Evolutionary conservation across 2,329 filamentous ascomycete genomes (phyloP).

Genomic region (Stemphylium lycopersici): DNA sequence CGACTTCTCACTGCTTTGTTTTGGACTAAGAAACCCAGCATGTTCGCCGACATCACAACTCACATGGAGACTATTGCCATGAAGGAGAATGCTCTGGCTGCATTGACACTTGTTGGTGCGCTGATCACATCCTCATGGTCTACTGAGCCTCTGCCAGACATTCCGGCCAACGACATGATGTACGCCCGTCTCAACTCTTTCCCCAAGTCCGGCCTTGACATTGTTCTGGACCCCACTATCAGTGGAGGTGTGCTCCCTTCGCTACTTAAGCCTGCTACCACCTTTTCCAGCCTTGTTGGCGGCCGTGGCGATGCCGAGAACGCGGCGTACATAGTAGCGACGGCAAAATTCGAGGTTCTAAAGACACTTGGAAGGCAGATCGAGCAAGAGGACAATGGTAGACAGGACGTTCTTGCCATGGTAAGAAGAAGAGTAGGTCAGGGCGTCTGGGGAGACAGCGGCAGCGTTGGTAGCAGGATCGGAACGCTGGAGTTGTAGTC

Average conservation of each 20-base stretch:
- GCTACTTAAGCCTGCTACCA: conserved; percentile 62
- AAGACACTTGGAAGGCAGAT: conserved; percentile 56
- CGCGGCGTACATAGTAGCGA: conserved; percentile 63
- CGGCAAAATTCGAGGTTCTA: conserved; percentile 63
- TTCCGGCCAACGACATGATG: conserved; percentile 59
- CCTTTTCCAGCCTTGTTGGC: conserved; percentile 64
- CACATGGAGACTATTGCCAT: conserved; percentile 64
- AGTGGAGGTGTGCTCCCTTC: conserved; percentile 60
- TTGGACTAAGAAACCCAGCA: conserved; percentile 54
- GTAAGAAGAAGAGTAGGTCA: conserved; percentile 51
- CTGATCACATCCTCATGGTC: conserved; percentile 63
- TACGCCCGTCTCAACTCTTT: conserved; percentile 46
- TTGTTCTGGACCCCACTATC: conserved; percentile 60
- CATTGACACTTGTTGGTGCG: conserved; percentile 59
- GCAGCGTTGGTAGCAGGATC: conserved; percentile 52
- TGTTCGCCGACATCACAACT: conserved; percentile 60
- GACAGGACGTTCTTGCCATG: conserved; percentile 51
- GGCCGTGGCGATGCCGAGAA: conserved; percentile 63
- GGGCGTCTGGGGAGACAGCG: conserved; percentile 51
- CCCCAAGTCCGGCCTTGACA: conserved; percentile 54
- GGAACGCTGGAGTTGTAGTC: conserved; percentile 50
- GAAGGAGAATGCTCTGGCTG: conserved; percentile 62
- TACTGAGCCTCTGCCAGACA: conserved; percentile 45
- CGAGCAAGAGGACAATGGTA: conserved; percentile 43
- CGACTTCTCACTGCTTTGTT: conserved; percentile 63